Conservation (phyloP, 2,329 filamentous ascomycete species). For the Phaeosphaeriaceae sp. region DNA sequence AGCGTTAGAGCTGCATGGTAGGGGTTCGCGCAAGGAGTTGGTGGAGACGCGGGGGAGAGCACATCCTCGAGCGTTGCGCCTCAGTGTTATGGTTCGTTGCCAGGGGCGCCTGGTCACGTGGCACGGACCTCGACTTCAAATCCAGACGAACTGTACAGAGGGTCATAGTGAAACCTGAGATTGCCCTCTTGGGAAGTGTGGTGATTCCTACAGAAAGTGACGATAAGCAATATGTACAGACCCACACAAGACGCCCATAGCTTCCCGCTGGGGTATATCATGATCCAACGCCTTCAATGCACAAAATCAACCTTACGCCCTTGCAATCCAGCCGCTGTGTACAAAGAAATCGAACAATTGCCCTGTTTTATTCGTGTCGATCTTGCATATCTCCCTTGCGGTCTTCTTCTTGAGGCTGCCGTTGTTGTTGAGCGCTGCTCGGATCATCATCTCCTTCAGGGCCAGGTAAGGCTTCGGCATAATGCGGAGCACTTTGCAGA, state of each 20-base stretch:
- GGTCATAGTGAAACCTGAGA: neutral
- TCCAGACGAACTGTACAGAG: neutral
- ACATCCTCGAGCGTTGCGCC: neutral
- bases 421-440: slow-evolving; percentile 88
- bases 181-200: neutral
- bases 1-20: slow-evolving; percentile 29
- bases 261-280: slow-evolving; percentile 30
- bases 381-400: slow-evolving; percentile 81
- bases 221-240: neutral
- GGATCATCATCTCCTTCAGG: slow-evolving; percentile 91
- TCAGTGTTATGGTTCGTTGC: neutral
- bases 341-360: slow-evolving; percentile 95
- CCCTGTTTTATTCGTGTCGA: slow-evolving; percentile 85
- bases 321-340: slow-evolving; percentile 88
- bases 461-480: slow-evolving; percentile 95
- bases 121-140: neutral
- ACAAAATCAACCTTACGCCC: slow-evolving; percentile 63
- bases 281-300: slow-evolving; percentile 18
- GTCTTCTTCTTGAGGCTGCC: slow-evolving; percentile 93
- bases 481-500: slow-evolving; percentile 84
- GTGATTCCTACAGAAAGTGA: neutral
- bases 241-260: neutral
- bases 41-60: slow-evolving; percentile 1
- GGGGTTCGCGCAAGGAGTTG: slow-evolving; percentile 14
- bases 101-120: neutral